Conservation (phyloP, 371 early-diverging fungal species). For the Apophysomyces trapeziformis region DNA sequence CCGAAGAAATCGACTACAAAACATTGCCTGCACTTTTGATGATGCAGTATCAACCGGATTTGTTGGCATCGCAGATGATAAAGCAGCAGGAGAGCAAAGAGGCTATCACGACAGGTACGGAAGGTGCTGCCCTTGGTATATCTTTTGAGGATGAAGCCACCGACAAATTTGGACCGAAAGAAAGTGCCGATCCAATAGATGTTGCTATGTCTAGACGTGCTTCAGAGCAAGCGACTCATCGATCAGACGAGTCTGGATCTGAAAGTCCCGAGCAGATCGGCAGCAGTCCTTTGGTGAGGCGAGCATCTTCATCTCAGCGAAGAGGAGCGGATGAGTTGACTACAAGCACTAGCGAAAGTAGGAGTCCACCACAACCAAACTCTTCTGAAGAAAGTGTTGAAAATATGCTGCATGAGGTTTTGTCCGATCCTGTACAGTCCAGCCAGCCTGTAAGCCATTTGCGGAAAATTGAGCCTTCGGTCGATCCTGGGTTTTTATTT, state of each 20-base stretch:
- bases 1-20: conserved; percentile 57
- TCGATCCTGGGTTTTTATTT: conserved; percentile 69
- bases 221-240: conserved; percentile 12
- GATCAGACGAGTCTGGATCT: neutral
- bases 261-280: neutral
- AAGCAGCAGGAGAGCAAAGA: conserved; percentile 4
- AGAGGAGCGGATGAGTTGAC: neutral
- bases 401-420: conserved; percentile 26
- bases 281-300: neutral
- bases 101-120: neutral
- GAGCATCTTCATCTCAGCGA: neutral
- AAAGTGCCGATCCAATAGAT: neutral
- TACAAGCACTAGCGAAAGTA: neutral
- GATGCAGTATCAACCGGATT: conserved; percentile 61
- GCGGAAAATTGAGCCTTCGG: conserved; percentile 52
- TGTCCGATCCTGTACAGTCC: conserved; percentile 30
- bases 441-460: conserved; percentile 15
- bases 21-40: conserved; percentile 65
- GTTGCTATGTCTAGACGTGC: neutral
- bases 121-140: conserved; percentile 32
- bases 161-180: neutral
- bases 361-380: neutral
- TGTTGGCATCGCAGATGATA: conserved; percentile 25
- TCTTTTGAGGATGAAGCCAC: conserved; percentile 23
- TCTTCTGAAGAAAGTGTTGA: conserved; percentile 16